These are phyloP conservation scores for Halteria grandinella DNA, from an alignment of 73 alveolate genomes.

Conservation along the genomic window DNA sequence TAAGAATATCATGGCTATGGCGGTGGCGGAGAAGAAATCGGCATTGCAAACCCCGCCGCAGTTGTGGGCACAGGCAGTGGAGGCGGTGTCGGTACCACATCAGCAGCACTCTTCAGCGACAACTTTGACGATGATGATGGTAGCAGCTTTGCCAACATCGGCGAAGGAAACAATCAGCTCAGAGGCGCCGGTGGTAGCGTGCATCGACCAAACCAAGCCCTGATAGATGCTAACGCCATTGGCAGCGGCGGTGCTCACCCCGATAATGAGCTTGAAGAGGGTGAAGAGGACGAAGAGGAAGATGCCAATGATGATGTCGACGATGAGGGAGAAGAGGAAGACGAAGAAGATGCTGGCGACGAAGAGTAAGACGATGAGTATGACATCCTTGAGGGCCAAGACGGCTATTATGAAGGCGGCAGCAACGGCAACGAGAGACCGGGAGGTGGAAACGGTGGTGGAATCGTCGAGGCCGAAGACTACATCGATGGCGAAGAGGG, in stretches of 20 bases:
- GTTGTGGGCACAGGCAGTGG: too few relatives aligned
- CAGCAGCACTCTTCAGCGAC: background rate
- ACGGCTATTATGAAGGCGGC: too few relatives aligned
- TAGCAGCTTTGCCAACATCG: too few relatives aligned
- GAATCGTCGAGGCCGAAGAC: too few relatives aligned
- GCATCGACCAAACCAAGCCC: conserved; percentile 1
- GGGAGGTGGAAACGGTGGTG: too few relatives aligned
- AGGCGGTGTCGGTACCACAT: too few relatives aligned
- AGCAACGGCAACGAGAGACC: too few relatives aligned
- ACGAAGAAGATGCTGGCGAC: background rate
- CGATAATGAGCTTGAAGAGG: conserved; percentile 14
- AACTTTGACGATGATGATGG: conserved; percentile 14
- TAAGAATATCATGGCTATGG: too few relatives aligned
- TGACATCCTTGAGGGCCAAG: too few relatives aligned
- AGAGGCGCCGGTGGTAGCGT: background rate
- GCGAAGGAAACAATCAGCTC: background rate
- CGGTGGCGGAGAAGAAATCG: too few relatives aligned
- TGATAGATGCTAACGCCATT: background rate
- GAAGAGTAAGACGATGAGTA: conserved; percentile 6
- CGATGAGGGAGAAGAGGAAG: conserved; percentile 22
- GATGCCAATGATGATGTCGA: conserved; percentile 19
- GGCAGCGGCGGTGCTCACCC: conserved; percentile 38
- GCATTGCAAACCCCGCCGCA: too few relatives aligned
- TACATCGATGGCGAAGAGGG: too few relatives aligned
- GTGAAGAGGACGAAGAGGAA: conserved; percentile 29